These are phyloP conservation scores for Fistulifera pelliculosa DNA, from an alignment of 108 stramenopile genomes.

Conservation along the genomic window DNA sequence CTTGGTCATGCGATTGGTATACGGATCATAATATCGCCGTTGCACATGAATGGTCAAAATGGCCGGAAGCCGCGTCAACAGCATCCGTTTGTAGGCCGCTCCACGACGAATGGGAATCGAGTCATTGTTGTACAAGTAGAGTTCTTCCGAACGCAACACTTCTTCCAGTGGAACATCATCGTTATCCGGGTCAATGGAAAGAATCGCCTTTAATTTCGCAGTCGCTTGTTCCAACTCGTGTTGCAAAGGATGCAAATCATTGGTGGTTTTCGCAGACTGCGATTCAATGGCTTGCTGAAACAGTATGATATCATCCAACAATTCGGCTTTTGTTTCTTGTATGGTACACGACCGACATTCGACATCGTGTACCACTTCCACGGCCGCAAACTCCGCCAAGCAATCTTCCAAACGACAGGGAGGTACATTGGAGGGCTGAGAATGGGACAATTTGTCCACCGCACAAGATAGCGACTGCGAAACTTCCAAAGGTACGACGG, in stretches of 20 bases:
- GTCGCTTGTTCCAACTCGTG: slow-evolving; percentile 1
- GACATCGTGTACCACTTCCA: slow-evolving; percentile 67
- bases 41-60: slow-evolving; percentile 71
- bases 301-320: slow-evolving; percentile 50
- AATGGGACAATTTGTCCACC: too few relatives aligned
- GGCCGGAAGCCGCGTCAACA: slow-evolving; percentile 58
- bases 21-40: slow-evolving; percentile 68
- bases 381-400: slow-evolving; percentile 38
- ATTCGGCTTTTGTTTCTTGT: slow-evolving; percentile 25
- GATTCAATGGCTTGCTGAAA: slow-evolving; percentile 44
- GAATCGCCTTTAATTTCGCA: not conserved
- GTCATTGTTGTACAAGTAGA: not conserved
- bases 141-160: not conserved
- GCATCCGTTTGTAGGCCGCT: slow-evolving; percentile 52
- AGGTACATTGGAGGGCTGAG: too few relatives aligned
- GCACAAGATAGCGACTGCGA: slow-evolving; percentile 10
- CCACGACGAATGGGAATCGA: not conserved
- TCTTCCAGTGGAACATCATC: slow-evolving; percentile 12
- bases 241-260: slow-evolving; percentile 10
- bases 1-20: slow-evolving; percentile 45
- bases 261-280: slow-evolving; percentile 1
- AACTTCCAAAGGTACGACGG: slow-evolving; percentile 43
- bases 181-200: slow-evolving; percentile 19
- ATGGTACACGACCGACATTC: slow-evolving; percentile 64
- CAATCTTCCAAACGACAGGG: slow-evolving; percentile 35